Evolutionary conservation across 192 early-diverging fungal genomes (phyloP).

Genomic region (Cladochytrium replicatum): DNA sequence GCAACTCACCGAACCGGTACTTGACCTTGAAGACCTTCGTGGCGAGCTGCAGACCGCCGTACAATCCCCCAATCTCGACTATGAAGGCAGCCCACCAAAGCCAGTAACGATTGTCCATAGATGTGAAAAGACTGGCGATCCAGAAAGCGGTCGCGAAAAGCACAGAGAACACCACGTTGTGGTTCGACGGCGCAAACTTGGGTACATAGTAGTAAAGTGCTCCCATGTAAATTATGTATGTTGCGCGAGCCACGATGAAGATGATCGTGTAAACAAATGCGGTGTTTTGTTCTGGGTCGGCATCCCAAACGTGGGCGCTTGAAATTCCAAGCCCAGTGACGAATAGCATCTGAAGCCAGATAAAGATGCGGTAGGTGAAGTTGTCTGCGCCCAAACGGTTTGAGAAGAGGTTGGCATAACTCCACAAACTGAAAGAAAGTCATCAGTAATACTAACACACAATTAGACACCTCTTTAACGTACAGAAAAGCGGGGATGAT

Average conservation of each 20-base stretch:
- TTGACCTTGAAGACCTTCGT: not conserved
- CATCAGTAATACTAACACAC: no score
- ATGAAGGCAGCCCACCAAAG: constrained; percentile 7
- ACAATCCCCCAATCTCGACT: not conserved
- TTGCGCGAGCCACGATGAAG: not conserved
- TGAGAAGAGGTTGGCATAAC: not conserved
- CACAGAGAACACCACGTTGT: not conserved
- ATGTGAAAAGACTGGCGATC: not conserved
- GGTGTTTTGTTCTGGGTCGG: constrained; percentile 2
- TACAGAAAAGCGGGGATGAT: not conserved
- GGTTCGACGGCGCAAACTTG: not conserved
- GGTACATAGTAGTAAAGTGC: constrained; percentile 3
- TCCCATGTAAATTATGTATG: constrained; percentile 2
- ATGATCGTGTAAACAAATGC: constrained; percentile 3
- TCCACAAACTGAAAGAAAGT: constrained; percentile 8
- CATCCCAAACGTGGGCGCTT: not conserved
- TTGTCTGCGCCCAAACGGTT: not conserved
- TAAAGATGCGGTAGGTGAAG: not conserved
- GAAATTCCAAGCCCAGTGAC: not conserved
- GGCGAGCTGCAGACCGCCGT: not conserved
- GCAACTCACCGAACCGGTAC: not conserved
- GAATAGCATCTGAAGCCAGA: not conserved
- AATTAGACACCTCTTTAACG: not conserved
- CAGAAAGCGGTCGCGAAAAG: not conserved
- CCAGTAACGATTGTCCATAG: not conserved